These are phyloP conservation scores for Viola pubescens DNA, from an alignment of 441 rosid species.

Conservation along the genomic window DNA sequence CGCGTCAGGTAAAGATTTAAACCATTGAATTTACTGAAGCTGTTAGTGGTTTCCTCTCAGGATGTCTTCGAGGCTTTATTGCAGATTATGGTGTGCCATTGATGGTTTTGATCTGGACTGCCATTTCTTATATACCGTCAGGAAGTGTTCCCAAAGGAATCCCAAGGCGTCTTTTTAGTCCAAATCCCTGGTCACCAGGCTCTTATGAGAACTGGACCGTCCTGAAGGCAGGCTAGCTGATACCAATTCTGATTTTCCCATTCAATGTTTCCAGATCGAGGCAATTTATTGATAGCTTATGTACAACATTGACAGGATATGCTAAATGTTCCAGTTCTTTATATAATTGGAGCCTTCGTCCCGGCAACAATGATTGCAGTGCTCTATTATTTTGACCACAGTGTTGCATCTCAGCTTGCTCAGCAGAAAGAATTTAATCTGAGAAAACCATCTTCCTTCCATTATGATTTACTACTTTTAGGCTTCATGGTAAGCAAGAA, in stretches of 20 bases:
- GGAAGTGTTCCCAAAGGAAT: conserved; percentile 53
- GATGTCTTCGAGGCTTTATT: conserved; percentile 56
- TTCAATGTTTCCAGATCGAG: background rate
- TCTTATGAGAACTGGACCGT: conserved; percentile 75
- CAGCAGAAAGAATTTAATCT: conserved; percentile 71
- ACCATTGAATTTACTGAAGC: background rate
- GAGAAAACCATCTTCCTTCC: conserved; percentile 66
- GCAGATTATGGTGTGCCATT: conserved; percentile 78
- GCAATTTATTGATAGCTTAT: background rate
- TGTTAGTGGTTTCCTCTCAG: conserved; percentile 20
- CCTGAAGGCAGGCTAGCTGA: conserved; percentile 36
- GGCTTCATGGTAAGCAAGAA: conserved; percentile 49
- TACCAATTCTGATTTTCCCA: background rate
- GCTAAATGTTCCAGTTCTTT: conserved; percentile 52
- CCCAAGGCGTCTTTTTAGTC: conserved; percentile 70
- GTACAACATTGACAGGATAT: conserved; percentile 41
- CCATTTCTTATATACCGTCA: conserved; percentile 51
- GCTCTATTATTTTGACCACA: conserved; percentile 72
- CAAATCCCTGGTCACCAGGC: conserved; percentile 72
- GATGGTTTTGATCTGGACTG: conserved; percentile 78
- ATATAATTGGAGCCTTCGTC: conserved; percentile 68
- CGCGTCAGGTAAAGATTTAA: background rate
- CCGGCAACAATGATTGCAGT: conserved; percentile 84
- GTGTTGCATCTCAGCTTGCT: conserved; percentile 79
- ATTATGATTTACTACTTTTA: conserved; percentile 65